Evolutionary conservation across 225 moss, liverwort and hornwort genomes (phyloP), one percentile per base, ranked within the genome.

Genomic region (Marchantia paleacea): DNA sequence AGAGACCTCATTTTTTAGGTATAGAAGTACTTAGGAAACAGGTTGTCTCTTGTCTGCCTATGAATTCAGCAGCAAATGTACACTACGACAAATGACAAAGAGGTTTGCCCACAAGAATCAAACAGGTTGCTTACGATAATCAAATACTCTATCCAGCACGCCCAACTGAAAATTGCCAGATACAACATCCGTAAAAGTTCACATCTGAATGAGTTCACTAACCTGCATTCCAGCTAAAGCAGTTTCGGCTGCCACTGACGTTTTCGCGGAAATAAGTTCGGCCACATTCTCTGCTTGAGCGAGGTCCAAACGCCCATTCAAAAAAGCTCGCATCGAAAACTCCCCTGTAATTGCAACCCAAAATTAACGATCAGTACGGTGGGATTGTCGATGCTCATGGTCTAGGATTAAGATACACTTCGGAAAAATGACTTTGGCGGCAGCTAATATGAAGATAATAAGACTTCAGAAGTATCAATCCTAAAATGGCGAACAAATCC

Each of bases 211-310:
- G 12, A 20, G 7, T 61, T 75, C 70, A 24, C 84, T 72, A 75
- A 95, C 95, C 93, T 95, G 93, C 85, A 99, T 91, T 51, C 92
- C 93, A 83, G 95, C 88, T 81, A 99, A 88, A 72, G 97, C 95
- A 86, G 93, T 90, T 83, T 95, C 92, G 75, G 97, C 97, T 83
- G 95, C 97, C 66, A 84, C 76, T 70, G 92, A 87, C 54, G 92
- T 93, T 89, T 90, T 93, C 12, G 97, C 95, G 72, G 92, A 89
- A 49, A 99, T 88, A 19, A 99, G 83, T 84, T 93, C 95, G 55
- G 92, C 90, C 22, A 99, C 92, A 83, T 78, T 94, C 80, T 99
- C 97, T 67, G 97, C 97, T 85, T 99, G 97, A 60, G 93, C 90
- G 65, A 99, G 91, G 86, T 95, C 97, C 84, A 99, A 84, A 60